Evolutionary conservation across 371 early-diverging fungal genomes (phyloP).

Genomic region (Mucor lusitanicus): DNA sequence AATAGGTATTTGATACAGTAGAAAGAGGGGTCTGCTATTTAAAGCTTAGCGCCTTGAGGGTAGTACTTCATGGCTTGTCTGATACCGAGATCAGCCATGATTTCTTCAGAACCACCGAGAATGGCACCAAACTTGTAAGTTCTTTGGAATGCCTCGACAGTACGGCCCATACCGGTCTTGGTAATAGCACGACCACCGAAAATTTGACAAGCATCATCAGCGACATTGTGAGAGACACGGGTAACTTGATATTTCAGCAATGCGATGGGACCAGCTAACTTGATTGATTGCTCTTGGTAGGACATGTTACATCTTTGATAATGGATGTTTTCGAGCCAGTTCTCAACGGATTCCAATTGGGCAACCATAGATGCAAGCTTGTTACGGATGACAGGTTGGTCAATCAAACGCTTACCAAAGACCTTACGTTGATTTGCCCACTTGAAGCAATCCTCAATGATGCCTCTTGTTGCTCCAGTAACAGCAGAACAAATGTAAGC

Average conservation of each 20-base stretch:
- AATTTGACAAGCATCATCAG: conserved; percentile 71
- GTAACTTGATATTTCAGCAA: conserved; percentile 63
- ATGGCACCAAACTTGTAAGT: conserved; percentile 68
- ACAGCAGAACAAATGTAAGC: conserved; percentile 82
- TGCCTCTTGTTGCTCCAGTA: conserved; percentile 75
- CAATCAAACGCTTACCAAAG: conserved; percentile 75
- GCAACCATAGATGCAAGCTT: conserved; percentile 68
- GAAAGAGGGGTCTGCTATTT: not conserved
- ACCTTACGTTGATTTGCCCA: conserved; percentile 89
- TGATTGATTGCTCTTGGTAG: conserved; percentile 59
- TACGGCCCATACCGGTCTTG: conserved; percentile 64
- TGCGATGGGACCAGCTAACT: conserved; percentile 72
- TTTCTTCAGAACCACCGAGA: conserved; percentile 84
- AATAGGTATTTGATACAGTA: too few species aligned
- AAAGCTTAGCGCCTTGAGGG: conserved; percentile 32
- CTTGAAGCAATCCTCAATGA: conserved; percentile 78
- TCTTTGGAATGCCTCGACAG: conserved; percentile 57
- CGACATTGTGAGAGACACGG: conserved; percentile 56
- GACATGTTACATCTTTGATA: conserved; percentile 69
- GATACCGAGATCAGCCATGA: conserved; percentile 54
- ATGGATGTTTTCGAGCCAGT: conserved; percentile 65
- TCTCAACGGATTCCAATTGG: conserved; percentile 58
- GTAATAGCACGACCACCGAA: conserved; percentile 73
- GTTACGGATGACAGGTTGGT: conserved; percentile 67
- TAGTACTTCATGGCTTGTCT: conserved; percentile 48